phyloP scores from a whole-genome alignment of 2,329 filamentous ascomycete genomes.

The Hymenoscyphus linearis region DNA sequence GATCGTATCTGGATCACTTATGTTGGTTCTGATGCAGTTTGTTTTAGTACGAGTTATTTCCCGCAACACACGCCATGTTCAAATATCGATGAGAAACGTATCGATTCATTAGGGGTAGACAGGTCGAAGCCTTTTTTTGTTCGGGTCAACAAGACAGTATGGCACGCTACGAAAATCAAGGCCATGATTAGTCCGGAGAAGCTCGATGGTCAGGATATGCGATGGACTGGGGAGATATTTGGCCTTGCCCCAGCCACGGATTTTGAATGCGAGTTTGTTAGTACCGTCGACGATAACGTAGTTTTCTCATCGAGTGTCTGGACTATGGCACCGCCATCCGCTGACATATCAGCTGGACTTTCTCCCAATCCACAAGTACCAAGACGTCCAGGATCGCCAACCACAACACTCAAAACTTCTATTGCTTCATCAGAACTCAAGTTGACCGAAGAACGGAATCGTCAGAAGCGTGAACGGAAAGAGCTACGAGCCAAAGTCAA shows the following conservation, averaged over 20 bases:
- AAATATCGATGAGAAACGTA: conserved; percentile 34
- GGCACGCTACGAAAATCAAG: conserved; percentile 72
- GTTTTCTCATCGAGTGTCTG: conserved; percentile 67
- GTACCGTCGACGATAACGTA: conserved; percentile 58
- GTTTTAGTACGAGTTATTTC: conserved; percentile 68
- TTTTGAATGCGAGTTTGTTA: conserved; percentile 74
- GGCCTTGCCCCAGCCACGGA: conserved; percentile 65
- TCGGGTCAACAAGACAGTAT: conserved; percentile 70
- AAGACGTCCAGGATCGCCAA: conserved; percentile 69
- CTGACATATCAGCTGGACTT: conserved; percentile 30
- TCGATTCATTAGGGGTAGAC: conserved; percentile 48
- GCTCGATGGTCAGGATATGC: conserved; percentile 40
- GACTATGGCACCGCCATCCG: conserved; percentile 25
- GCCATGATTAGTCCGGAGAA: conserved; percentile 37
- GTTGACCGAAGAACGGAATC: conserved; percentile 62
- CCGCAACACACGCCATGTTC: conserved; percentile 35
- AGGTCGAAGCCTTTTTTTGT: conserved; percentile 72
- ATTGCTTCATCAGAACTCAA: conserved; percentile 68
- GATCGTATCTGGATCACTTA: conserved; percentile 78
- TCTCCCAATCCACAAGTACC: conserved; percentile 48
- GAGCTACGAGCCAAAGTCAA: conserved; percentile 69
- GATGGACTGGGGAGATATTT: conserved; percentile 69
- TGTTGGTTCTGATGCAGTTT: conserved; percentile 71
- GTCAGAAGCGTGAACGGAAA: conserved; percentile 65
- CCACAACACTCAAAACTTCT: conserved; percentile 70